Evolutionary conservation across 2,329 filamentous ascomycete species (phyloP).

Genomic region (Escovopsis sp.): DNA sequence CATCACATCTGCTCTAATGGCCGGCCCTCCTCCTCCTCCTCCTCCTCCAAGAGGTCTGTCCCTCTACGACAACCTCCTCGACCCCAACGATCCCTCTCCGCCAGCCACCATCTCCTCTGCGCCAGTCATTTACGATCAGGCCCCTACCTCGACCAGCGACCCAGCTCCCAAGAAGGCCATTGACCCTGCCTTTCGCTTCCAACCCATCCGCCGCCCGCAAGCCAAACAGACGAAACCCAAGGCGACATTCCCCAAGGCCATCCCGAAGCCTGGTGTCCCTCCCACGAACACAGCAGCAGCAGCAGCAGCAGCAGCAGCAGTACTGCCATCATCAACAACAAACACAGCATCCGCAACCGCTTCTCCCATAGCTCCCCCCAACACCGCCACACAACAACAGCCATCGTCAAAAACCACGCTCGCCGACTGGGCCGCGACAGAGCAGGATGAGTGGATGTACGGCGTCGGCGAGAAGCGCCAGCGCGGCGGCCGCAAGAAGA

Average conservation of each 20-base stretch:
- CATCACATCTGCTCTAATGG: conserved; percentile 9
- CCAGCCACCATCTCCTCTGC: conserved; percentile 60
- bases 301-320: conserved; percentile 12
- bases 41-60: conserved; percentile 40
- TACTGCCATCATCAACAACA: conserved; percentile 15
- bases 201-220: conserved; percentile 70
- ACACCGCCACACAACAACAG: conserved; percentile 13
- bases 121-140: conserved; percentile 55
- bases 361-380: conserved; percentile 13
- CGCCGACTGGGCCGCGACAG: conserved; percentile 65
- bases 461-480: conserved; percentile 48
- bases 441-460: conserved; percentile 72
- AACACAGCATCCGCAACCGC: conserved; percentile 9
- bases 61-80: conserved; percentile 74
- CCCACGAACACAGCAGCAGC: conserved; percentile 15
- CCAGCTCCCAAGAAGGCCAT: conserved; percentile 43
- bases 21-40: conserved; percentile 26
- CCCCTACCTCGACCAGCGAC: conserved; percentile 29
- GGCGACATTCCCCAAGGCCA: conserved; percentile 36
- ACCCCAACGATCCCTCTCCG: conserved; percentile 34
- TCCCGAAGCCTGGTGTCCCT: conserved; percentile 16
- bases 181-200: conserved; percentile 59
- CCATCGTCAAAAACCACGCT: conserved; percentile 50
- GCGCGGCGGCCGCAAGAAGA: conserved; percentile 65
- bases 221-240: conserved; percentile 45